phyloP scores from a whole-genome alignment of 345 rosid species.

The Limnanthes douglasii region DNA sequence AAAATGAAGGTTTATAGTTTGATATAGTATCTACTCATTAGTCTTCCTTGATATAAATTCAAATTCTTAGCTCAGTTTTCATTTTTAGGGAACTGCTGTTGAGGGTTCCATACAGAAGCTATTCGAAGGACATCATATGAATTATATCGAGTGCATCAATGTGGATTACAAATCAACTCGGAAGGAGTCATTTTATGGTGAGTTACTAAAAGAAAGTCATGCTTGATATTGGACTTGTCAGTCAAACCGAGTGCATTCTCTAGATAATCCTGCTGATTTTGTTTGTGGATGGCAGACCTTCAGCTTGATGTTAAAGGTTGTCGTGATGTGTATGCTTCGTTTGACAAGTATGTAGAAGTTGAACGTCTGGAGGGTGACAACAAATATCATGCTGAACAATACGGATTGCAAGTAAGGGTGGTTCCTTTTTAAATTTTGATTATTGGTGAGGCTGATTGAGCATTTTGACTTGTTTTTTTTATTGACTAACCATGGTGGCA shows the following conservation, averaged over 20 bases:
- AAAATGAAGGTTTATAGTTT: constrained; percentile 69
- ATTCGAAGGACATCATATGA: constrained; percentile 98
- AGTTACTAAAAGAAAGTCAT: constrained; percentile 2
- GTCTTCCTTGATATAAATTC: neutral
- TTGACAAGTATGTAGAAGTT: constrained; percentile 97
- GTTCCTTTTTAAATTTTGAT: no score
- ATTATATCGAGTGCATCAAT: constrained; percentile 85
- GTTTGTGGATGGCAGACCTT: constrained; percentile 41
- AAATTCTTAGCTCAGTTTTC: constrained; percentile 2
- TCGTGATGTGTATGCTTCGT: constrained; percentile 90
- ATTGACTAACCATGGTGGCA: no score
- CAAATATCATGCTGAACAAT: constrained; percentile 83
- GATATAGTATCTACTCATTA: neutral
- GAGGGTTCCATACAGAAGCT: constrained; percentile 93
- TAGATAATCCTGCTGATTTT: no score
- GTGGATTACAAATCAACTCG: constrained; percentile 91
- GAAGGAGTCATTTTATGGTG: constrained; percentile 96
- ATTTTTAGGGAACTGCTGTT: constrained; percentile 76
- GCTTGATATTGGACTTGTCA: constrained; percentile 6
- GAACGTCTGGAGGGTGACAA: constrained; percentile 97
- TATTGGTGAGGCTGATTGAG: no score
- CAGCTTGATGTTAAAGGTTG: constrained; percentile 99
- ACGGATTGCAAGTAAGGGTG: constrained; percentile 90
- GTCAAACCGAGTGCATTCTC: no score
- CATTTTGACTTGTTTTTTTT: no score